Percentiles rank a stretch among this genome's conserved stretches.
Evolutionary conservation across 306 rosid genomes (phyloP).

Genomic region (Betula pendula): DNA sequence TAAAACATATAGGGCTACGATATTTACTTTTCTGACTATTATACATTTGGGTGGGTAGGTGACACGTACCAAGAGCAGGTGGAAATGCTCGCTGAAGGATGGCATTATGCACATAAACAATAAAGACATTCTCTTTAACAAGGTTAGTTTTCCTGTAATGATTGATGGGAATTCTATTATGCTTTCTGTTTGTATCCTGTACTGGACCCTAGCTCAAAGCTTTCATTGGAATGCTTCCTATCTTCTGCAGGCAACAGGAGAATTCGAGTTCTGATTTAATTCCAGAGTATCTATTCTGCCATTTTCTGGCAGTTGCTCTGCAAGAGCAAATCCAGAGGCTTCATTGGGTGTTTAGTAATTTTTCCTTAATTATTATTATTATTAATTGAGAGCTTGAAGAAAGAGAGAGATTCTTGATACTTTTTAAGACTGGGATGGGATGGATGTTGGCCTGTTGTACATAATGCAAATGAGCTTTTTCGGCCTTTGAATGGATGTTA

Average conservation of each 20-base stretch:
- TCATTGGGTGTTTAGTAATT: conserved; percentile 42
- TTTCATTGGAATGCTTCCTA: conserved; percentile 15
- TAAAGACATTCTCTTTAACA: conserved; percentile 93
- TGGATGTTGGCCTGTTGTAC: conserved; percentile 77
- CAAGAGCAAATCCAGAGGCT: conserved; percentile 39
- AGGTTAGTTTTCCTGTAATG: conserved; percentile 49
- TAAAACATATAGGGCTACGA: background rate
- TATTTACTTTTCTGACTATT: too few relatives aligned
- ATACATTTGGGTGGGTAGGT: conserved; percentile 51
- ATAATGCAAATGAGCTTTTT: conserved; percentile 67
- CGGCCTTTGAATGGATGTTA: conserved; percentile 51
- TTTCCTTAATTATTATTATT: conserved; percentile 52
- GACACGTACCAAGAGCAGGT: conserved; percentile 96
- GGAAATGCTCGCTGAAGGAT: conserved; percentile 97
- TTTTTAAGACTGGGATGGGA: conserved; percentile 49
- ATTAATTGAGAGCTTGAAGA: conserved; percentile 55
- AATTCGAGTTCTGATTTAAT: conserved; percentile 86
- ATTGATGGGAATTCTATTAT: conserved; percentile 9
- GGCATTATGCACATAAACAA: conserved; percentile 96
- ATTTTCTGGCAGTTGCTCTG: conserved; percentile 28
- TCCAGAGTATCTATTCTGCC: conserved; percentile 26
- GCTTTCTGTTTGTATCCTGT: conserved; percentile 8
- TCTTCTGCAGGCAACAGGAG: conserved; percentile 86
- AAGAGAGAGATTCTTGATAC: conserved; percentile 51
- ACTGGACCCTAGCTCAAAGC: conserved; percentile 1